Percentiles rank a stretch among this genome's conserved stretches.
phyloP scores from a whole-genome alignment of 2,329 filamentous ascomycete species.

The Colletotrichum filicis region DNA sequence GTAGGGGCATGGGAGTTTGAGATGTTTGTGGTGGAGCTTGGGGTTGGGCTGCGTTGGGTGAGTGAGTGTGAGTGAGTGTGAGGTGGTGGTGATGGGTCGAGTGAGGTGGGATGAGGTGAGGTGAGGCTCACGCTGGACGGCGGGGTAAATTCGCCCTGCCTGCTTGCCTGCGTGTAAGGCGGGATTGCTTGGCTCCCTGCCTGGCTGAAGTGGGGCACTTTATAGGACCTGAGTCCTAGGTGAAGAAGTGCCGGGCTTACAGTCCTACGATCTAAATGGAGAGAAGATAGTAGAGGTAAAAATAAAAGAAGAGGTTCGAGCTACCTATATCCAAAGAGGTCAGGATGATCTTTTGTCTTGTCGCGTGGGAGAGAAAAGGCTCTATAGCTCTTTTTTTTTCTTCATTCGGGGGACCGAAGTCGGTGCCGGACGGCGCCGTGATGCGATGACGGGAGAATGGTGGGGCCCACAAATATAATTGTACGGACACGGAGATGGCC shows the following conservation, averaged over 20 bases:
- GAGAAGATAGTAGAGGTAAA: too few species aligned
- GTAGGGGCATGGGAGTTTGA: background rate
- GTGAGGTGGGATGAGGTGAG: background rate
- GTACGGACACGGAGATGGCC: background rate
- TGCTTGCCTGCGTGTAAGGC: background rate
- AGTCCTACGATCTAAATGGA: too few species aligned
- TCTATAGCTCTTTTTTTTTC: background rate
- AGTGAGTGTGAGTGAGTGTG: slow-evolving; percentile 4
- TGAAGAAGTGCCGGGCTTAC: background rate
- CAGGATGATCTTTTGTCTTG: too few species aligned
- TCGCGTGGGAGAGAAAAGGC: background rate
- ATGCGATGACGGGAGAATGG: slow-evolving; percentile 13
- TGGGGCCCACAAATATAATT: background rate
- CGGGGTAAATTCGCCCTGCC: background rate
- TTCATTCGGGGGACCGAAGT: background rate
- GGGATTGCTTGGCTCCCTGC: background rate
- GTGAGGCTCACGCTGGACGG: background rate
- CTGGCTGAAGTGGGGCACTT: background rate
- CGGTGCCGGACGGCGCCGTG: slow-evolving; percentile 11
- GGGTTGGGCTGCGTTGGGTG: background rate
- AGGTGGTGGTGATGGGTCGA: background rate
- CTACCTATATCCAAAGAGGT: too few species aligned
- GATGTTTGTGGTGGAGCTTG: background rate
- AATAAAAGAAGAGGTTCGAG: too few species aligned
- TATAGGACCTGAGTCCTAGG: background rate